Conservation (phyloP, 83 land plant species). For the Picea abies region DNA sequence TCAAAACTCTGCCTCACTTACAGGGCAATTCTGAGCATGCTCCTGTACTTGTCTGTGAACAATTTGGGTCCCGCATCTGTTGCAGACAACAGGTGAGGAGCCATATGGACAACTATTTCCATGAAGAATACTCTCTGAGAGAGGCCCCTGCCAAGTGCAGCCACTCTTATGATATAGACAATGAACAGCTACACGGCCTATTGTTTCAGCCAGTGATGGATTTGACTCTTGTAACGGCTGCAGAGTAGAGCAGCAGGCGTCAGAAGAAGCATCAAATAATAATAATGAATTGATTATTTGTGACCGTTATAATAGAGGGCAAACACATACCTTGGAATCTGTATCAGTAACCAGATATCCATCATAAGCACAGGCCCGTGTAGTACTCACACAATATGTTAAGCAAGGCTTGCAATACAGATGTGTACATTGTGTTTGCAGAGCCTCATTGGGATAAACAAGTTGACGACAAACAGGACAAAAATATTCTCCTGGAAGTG, state of each 20-base stretch:
- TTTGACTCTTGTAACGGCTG: constrained; percentile 73
- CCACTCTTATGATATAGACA: constrained; percentile 81
- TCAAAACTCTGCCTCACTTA: constrained; percentile 27
- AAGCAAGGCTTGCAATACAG: constrained; percentile 80
- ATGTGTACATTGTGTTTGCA: constrained; percentile 81
- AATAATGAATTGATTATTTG: neutral
- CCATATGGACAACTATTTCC: constrained; percentile 69
- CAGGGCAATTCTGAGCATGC: constrained; percentile 79
- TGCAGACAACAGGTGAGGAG: constrained; percentile 77
- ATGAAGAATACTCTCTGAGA: constrained; percentile 65
- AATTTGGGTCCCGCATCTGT: constrained; percentile 77
- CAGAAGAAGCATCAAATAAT: neutral
- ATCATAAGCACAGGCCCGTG: constrained; percentile 76
- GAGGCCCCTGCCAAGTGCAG: constrained; percentile 75
- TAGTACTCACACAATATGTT: constrained; percentile 56
- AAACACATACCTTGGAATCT: constrained; percentile 57
- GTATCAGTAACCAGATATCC: constrained; percentile 77
- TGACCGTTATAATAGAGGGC: neutral
- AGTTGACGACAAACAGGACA: constrained; percentile 84
- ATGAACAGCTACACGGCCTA: constrained; percentile 63
- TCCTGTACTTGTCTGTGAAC: constrained; percentile 87
- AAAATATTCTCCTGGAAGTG: constrained; percentile 73
- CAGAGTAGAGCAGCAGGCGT: neutral
- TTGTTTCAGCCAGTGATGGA: constrained; percentile 56
- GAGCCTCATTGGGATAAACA: constrained; percentile 78